Evolutionary conservation across 805 yeast species (phyloP).

Genomic region (Candida pini): DNA sequence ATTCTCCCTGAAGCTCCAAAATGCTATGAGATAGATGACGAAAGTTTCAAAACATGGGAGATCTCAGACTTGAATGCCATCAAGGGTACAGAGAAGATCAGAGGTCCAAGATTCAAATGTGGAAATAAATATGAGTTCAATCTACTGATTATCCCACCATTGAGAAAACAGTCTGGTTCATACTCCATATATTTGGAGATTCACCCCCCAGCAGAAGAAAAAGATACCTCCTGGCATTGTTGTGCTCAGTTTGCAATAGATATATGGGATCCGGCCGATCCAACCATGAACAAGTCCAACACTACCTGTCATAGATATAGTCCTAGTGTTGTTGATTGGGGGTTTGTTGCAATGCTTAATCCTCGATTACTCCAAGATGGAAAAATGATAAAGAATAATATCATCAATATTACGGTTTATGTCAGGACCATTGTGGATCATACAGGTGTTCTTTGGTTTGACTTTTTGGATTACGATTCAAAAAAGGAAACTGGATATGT

Average conservation of each 20-base stretch:
- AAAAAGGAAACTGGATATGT: constrained; percentile 84
- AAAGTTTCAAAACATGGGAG: constrained; percentile 35
- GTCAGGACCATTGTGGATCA: constrained; percentile 78
- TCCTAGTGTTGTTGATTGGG: constrained; percentile 87
- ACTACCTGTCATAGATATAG: constrained; percentile 76
- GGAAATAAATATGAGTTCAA: constrained; percentile 62
- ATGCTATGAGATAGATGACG: constrained; percentile 27
- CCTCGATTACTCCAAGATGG: constrained; percentile 35
- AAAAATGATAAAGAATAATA: constrained; percentile 39
- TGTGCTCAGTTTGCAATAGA: constrained; percentile 89
- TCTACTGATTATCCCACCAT: constrained; percentile 64
- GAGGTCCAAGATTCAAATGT: constrained; percentile 43
- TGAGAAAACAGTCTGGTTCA: constrained; percentile 55
- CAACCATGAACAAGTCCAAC: constrained; percentile 52
- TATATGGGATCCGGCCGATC: constrained; percentile 75
- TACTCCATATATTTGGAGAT: constrained; percentile 82
- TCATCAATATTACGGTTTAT: constrained; percentile 67
- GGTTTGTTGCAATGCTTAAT: constrained; percentile 75
- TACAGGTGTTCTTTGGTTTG: constrained; percentile 94
- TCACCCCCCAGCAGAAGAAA: constrained; percentile 34
- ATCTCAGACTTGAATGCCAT: constrained; percentile 28
- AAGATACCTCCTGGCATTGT: constrained; percentile 61
- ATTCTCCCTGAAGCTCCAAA: constrained; percentile 23
- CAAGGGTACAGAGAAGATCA: constrained; percentile 29
- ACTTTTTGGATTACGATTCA: constrained; percentile 77